Evolutionary conservation across 768 basidiomycete genomes (phyloP), one percentile per base, ranked within the genome.

Genomic region (Tremella yokohamensis): DNA sequence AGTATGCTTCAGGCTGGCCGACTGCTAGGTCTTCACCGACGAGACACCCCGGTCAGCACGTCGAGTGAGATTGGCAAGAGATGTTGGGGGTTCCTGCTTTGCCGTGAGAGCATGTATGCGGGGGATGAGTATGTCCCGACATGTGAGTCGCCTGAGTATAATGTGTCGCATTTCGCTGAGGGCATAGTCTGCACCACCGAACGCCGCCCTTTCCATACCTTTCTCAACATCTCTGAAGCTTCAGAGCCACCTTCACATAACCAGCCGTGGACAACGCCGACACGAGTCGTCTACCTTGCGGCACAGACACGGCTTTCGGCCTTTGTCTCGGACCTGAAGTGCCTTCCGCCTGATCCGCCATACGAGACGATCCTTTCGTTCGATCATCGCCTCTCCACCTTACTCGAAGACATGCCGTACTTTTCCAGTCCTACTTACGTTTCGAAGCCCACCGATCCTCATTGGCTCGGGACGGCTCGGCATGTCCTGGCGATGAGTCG

Each of bases 401-500:
- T 45, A 6, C 15, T 45, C 6, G 42, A 45, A 6, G 42, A 45
- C 22, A 45, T 45, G 42, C 42, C 42, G 42, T 45, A 45, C 22
- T 45, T 34, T 34, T 34, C 22, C 42, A 22, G 15, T 18, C 42
- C 42, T n/a, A 15, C n/a, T 8, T 45, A 45, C 15, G 22, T 18
- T 4, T 45, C 22, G 8, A n/a, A 45, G 15, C 42, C 42, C 4
- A 18, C n/a, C 22, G n/a, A 45, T 45, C 42, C 29, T 34, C 29
- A 34, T 11, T 34, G 29, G 29, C 29, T 34, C 29, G 11, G 29
- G 6, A 34, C 29, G 6, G 42, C 42, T 15, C 42, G 42, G 42
- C 42, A 45, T 15, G 42, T 45, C n/a, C 42, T 45, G n/a, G 42
- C 42, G n/a, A 45, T 45, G 42, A 45, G 42, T 45, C n/a, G 42